These are phyloP conservation scores for Saccharum spontaneum DNA, from an alignment of 176 grass and related monocot genomes.

Conservation along the genomic window DNA sequence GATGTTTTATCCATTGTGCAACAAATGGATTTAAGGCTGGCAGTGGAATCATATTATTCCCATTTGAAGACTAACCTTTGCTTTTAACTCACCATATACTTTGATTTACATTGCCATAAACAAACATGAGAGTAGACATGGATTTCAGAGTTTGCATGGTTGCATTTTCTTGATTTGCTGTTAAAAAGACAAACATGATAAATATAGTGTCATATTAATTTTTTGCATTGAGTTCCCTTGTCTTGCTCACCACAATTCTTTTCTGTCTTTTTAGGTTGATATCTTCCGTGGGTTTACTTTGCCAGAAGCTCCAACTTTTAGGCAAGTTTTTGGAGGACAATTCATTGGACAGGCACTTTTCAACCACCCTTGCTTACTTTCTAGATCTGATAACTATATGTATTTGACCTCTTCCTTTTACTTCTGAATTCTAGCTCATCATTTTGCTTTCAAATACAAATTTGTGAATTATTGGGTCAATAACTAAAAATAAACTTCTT, in stretches of 20 bases:
- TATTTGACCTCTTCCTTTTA: conserved; percentile 33
- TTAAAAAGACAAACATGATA: background rate
- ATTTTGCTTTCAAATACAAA: conserved; percentile 16
- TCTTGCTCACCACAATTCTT: conserved; percentile 21
- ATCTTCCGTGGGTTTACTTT: conserved; percentile 86
- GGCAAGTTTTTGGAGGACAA: conserved; percentile 91
- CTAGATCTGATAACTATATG: conserved; percentile 20
- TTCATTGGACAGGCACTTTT: conserved; percentile 91
- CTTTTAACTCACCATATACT: conserved; percentile 14
- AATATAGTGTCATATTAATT: background rate
- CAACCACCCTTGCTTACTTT: conserved; percentile 24
- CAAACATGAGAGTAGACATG: background rate
- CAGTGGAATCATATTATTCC: background rate
- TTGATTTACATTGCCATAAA: conserved; percentile 13
- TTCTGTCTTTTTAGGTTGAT: conserved; percentile 60
- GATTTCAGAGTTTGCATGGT: background rate
- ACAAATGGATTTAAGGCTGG: background rate
- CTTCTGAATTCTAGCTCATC: background rate
- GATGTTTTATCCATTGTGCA: background rate
- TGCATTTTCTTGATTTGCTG: conserved; percentile 5
- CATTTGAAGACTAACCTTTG: background rate
- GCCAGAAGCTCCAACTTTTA: conserved; percentile 83
- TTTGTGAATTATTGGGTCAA: background rate
- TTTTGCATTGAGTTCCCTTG: background rate
- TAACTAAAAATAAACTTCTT: background rate